Evolutionary conservation across 1,139 yeast genomes (phyloP).

Genomic region (Pichia sp.): DNA sequence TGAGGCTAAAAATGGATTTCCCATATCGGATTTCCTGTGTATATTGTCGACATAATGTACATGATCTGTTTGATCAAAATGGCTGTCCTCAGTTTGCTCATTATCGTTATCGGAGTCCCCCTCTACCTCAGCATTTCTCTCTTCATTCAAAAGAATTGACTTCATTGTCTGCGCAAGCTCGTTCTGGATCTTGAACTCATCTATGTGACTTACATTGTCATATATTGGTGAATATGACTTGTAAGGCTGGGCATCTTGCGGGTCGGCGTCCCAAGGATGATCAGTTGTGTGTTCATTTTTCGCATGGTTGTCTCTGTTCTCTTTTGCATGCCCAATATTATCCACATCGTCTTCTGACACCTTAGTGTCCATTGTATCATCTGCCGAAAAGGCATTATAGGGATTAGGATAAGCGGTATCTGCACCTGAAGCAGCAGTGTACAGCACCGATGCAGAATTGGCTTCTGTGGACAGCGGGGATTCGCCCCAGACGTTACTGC

Average conservation of each 20-base stretch:
- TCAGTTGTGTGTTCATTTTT: background rate
- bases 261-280: background rate
- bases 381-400: conserved; percentile 16
- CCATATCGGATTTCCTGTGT: conserved; percentile 14
- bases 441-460: background rate
- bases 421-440: background rate
- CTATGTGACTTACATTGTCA: conserved; percentile 12
- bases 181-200: conserved; percentile 23
- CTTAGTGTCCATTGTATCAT: background rate
- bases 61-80: conserved; percentile 7
- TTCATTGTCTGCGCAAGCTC: conserved; percentile 30
- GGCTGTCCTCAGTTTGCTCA: background rate
- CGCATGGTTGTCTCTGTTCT: background rate
- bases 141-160: conserved; percentile 18
- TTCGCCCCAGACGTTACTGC: conserved; percentile 15
- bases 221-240: background rate
- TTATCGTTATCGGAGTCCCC: conserved; percentile 2
- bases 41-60: conserved; percentile 14
- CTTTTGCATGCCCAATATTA: background rate
- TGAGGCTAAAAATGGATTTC: conserved; percentile 24
- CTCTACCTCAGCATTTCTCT: background rate
- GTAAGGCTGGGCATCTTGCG: background rate
- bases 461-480: conserved; percentile 1
- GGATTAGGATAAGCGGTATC: conserved; percentile 20
- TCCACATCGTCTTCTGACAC: background rate